Evolutionary conservation across 257 asterid genomes (phyloP), one percentile per base, ranked within the genome.

Genomic region (Solanum virginianum): DNA sequence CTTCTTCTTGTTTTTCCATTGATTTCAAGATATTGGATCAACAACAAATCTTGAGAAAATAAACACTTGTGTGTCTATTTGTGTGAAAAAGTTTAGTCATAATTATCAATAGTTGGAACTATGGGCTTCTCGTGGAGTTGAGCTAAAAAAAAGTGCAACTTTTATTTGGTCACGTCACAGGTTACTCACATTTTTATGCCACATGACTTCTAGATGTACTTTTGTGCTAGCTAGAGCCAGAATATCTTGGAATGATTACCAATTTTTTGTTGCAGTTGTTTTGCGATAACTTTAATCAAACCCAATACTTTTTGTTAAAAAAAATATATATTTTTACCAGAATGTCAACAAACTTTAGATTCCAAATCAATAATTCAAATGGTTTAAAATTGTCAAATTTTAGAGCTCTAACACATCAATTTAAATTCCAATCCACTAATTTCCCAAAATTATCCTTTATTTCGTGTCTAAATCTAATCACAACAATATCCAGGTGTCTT

Each of bases 71-170:
- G 68, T 22, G 85, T 82, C 56, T 85, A 55, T 74, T 84, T 80
- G 77, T 69, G 49, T 7, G 86, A 86, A 81, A 29, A 84, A 43
- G 83, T 66, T 91, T 57, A 82, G 87, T 82, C 82, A 88, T 89
- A 80, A 87, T 80, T 80, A 55, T 22, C 20, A 32, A 60, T 88
- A 89, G 94, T 84, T 92, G 93, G 80, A 80, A 86, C 80, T 85
- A 88, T 89, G 92, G 90, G 89, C 53, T 79, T 91, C 97, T 92
- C 93, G 96, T 92, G 97, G 43, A 54, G 74, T 86, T 81, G 57
- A 49, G 77, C n/a, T 85, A 92, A 91, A 89, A 65, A 65, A 89
- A 83, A 72, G 26, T 77, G 10, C 55, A 77, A 77, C 63, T 26
- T 77, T 77, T 77, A 49, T 24, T 77, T 51, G 63, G 47, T 77